These are phyloP conservation scores for Trichoderma sp. DNA, from an alignment of 2,329 filamentous ascomycete genomes.

Conservation along the genomic window DNA sequence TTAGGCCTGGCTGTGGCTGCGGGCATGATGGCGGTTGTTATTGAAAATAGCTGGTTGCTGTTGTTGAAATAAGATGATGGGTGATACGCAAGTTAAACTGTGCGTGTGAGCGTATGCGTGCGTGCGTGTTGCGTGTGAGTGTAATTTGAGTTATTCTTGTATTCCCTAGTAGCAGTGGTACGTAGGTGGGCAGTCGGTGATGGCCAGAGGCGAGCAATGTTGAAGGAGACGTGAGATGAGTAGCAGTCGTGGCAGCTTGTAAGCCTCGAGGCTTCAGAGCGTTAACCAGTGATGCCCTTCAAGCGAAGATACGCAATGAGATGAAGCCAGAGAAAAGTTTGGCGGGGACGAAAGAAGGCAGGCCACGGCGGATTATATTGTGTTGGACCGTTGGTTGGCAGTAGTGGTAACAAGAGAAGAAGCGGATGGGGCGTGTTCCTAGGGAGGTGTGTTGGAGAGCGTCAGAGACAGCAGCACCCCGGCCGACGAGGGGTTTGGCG, in stretches of 20 bases:
- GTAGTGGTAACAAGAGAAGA: conserved; percentile 18
- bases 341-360: conserved; percentile 19
- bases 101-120: background rate
- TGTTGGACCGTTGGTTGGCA: conserved; percentile 16
- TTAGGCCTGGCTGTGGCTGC: conserved; percentile 50
- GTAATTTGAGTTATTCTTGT: background rate
- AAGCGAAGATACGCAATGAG: conserved; percentile 18
- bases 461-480: conserved; percentile 13
- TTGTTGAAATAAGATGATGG: background rate
- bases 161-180: background rate
- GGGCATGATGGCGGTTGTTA: conserved; percentile 43
- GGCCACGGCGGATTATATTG: conserved; percentile 20
- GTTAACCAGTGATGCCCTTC: background rate
- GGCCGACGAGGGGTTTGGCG: conserved; percentile 24
- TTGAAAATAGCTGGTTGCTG: conserved; percentile 10
- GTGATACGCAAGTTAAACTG: background rate
- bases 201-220: background rate
- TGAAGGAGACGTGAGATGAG: background rate
- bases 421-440: conserved; percentile 18
- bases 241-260: conserved; percentile 11
- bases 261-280: conserved; percentile 16
- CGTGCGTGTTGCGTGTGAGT: conserved; percentile 3
- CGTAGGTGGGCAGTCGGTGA: background rate
- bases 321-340: conserved; percentile 19
- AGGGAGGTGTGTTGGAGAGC: conserved; percentile 19